phyloP scores from a whole-genome alignment of 208 protist genomes.

The Crithidia mellificae region DNA sequence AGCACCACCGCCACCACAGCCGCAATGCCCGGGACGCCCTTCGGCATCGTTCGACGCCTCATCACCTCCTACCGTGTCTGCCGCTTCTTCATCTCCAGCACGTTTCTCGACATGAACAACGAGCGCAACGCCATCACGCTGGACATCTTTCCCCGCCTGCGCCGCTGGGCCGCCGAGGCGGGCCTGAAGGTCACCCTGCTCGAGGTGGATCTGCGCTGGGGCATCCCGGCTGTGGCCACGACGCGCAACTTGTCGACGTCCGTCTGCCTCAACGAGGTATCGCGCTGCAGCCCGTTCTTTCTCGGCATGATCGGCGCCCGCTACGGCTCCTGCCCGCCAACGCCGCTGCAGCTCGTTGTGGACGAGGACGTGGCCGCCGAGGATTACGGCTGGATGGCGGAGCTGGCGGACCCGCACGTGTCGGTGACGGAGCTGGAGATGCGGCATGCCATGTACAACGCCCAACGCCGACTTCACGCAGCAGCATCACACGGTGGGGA shows the following conservation, averaged over 20 bases:
- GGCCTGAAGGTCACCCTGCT: slow-evolving; percentile 76
- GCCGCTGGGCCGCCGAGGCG: slow-evolving; percentile 64
- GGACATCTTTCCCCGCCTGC: slow-evolving; percentile 93
- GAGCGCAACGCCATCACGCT: slow-evolving; percentile 92
- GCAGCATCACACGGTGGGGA: too few species aligned
- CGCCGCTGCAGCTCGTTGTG: slow-evolving; percentile 66
- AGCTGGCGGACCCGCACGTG: slow-evolving; percentile 43
- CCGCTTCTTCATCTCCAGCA: slow-evolving; percentile 96
- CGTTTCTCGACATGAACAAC: slow-evolving; percentile 97
- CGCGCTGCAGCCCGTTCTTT: slow-evolving; percentile 94
- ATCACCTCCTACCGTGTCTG: slow-evolving; percentile 55
- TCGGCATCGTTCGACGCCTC: slow-evolving; percentile 23
- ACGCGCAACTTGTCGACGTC: slow-evolving; percentile 74
- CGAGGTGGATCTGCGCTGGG: slow-evolving; percentile 96
- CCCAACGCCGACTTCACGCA: slow-evolving; percentile 34
- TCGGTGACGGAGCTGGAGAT: slow-evolving; percentile 97
- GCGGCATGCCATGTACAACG: slow-evolving; percentile 82
- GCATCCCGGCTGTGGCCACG: slow-evolving; percentile 87
- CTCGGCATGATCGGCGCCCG: slow-evolving; percentile 91
- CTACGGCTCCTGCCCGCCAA: slow-evolving; percentile 74
- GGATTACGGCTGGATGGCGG: slow-evolving; percentile 72
- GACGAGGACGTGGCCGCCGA: slow-evolving; percentile 68
- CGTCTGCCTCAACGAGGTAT: slow-evolving; percentile 95
- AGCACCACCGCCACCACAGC: not conserved
- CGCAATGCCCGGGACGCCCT: not conserved